phyloP scores from a whole-genome alignment of 2,329 filamentous ascomycete genomes.

The Botryotinia convoluta region DNA sequence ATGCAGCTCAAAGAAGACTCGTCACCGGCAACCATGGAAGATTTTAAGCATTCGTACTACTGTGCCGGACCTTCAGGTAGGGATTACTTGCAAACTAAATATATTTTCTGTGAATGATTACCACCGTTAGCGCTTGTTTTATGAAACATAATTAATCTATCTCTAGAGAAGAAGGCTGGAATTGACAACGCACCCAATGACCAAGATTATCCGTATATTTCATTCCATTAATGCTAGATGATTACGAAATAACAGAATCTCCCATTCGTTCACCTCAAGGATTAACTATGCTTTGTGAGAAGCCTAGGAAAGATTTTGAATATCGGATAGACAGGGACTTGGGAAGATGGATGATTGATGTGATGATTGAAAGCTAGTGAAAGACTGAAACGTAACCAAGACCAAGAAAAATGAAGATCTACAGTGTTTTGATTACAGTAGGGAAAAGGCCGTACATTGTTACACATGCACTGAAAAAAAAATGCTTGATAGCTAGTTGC shows the following conservation, averaged over 20 bases:
- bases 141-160: background rate
- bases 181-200: background rate
- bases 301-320: background rate
- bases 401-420: background rate
- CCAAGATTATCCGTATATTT: too few species aligned
- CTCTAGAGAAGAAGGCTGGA: background rate
- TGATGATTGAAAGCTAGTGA: background rate
- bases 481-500: background rate
- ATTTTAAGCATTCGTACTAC: background rate
- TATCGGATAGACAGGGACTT: background rate
- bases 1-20: background rate
- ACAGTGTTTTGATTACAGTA: background rate
- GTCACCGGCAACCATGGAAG: background rate
- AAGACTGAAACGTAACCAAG: background rate
- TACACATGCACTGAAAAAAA: background rate
- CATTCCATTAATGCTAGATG: background rate
- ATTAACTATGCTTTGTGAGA: background rate
- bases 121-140: too few species aligned
- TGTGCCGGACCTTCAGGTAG: background rate
- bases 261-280: background rate
- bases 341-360: background rate
- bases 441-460: background rate
- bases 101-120: background rate
- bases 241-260: background rate
- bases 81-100: background rate